Percentiles rank a stretch among this genome's conserved stretches.
Conservation (phyloP, 441 rosid species). For the Populus tomentosa region DNA sequence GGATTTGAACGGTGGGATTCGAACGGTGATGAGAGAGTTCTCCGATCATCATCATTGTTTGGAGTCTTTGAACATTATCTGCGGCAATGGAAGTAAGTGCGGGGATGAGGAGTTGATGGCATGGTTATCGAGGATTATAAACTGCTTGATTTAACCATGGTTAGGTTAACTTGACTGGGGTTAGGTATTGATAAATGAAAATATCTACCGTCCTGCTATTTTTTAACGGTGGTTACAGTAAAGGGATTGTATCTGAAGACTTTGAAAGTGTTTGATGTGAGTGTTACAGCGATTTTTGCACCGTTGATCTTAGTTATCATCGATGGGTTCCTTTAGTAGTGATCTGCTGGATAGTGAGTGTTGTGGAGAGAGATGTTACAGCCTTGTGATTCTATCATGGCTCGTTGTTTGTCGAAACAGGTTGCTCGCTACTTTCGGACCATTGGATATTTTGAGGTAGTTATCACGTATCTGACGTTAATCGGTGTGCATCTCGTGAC, state of each 20-base stretch:
- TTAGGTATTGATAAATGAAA: slow-evolving; percentile 16
- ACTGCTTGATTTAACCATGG: slow-evolving; percentile 34
- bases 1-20: slow-evolving; percentile 55
- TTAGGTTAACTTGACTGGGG: slow-evolving; percentile 32
- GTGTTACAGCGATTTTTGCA: slow-evolving; percentile 9
- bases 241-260: background rate
- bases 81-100: background rate
- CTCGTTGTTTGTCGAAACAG: slow-evolving; percentile 11
- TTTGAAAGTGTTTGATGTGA: background rate
- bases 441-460: slow-evolving; percentile 22
- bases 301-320: slow-evolving; percentile 28
- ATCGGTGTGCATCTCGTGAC: slow-evolving; percentile 31
- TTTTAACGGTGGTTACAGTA: slow-evolving; percentile 21
- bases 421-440: slow-evolving; percentile 16
- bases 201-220: slow-evolving; percentile 21
- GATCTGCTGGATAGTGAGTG: background rate
- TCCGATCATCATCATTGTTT: slow-evolving; percentile 57
- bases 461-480: slow-evolving; percentile 34
- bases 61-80: background rate
- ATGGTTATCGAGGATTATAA: slow-evolving; percentile 31
- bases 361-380: background rate
- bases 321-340: background rate
- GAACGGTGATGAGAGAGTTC: slow-evolving; percentile 34
- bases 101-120: background rate
- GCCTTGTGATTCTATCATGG: slow-evolving; percentile 15